phyloP scores from a whole-genome alignment of 495 filamentous ascomycete species.

The Pseudoneurospora amorphoporcata region DNA sequence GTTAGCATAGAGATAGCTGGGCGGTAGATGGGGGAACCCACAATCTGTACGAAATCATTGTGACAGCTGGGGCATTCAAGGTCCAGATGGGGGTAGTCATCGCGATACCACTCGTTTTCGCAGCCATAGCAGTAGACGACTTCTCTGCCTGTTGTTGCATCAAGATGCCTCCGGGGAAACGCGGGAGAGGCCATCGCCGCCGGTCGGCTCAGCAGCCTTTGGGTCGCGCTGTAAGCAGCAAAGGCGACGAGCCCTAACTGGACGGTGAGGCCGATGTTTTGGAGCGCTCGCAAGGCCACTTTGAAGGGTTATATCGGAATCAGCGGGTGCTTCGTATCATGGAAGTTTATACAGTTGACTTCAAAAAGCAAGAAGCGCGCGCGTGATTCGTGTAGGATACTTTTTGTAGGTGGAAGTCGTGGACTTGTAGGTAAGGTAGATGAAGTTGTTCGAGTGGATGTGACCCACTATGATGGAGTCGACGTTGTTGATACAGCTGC shows the following conservation, averaged over 20 bases:
- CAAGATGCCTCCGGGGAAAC: conserved; percentile 20
- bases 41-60: conserved; percentile 78
- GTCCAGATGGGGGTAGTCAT: conserved; percentile 38
- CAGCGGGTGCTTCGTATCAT: not conserved
- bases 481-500: not conserved
- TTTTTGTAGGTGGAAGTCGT: not conserved
- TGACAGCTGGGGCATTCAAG: conserved; percentile 67
- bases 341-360: not conserved
- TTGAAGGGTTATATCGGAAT: conserved; percentile 11
- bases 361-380: not conserved
- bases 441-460: not conserved
- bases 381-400: not conserved
- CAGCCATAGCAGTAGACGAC: conserved; percentile 78
- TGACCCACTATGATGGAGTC: not conserved
- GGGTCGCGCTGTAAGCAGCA: conserved; percentile 30
- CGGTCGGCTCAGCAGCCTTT: conserved; percentile 24
- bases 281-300: conserved; percentile 39
- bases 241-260: conserved; percentile 41
- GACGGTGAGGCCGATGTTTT: conserved; percentile 36
- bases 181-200: conserved; percentile 26
- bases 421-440: not conserved
- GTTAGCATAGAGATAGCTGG: conserved; percentile 13
- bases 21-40: conserved; percentile 27
- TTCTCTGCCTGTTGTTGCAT: conserved; percentile 42
- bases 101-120: conserved; percentile 64